A percentile compares a stretch with the other conserved stretches of the same genome.
These are phyloP conservation scores for Didymella pinodella DNA, from an alignment of 2,329 filamentous ascomycete species.

Conservation along the genomic window DNA sequence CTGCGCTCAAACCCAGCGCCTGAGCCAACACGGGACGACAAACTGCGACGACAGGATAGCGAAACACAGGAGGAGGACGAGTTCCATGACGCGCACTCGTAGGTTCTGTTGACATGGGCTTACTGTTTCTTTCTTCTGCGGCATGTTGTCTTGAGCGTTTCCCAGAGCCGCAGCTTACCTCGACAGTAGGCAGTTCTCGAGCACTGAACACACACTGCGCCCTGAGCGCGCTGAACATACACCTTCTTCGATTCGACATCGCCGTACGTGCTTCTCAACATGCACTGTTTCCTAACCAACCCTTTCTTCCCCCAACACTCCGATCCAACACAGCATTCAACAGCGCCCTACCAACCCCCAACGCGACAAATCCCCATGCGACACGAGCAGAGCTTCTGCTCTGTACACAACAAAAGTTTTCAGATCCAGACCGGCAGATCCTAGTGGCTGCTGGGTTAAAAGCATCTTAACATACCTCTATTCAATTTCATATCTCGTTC, in stretches of 20 bases:
- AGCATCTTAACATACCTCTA: conserved; percentile 13
- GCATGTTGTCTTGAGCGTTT: conserved; percentile 18
- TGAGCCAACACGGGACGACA: conserved; percentile 27
- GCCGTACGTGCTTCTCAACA: conserved; percentile 27
- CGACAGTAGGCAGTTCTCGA: conserved; percentile 15
- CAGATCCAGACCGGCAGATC: background rate
- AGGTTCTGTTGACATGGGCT: conserved; percentile 15
- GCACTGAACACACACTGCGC: conserved; percentile 14
- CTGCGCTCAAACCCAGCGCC: conserved; percentile 35
- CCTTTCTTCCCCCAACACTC: background rate
- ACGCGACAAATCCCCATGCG: conserved; percentile 5
- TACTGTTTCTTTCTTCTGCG: conserved; percentile 6
- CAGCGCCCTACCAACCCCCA: conserved; percentile 4
- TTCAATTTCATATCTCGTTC: no score
- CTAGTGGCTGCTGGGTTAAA: background rate
- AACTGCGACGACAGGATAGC: conserved; percentile 51
- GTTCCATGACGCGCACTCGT: conserved; percentile 58
- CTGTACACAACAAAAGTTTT: background rate
- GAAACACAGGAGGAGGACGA: conserved; percentile 55
- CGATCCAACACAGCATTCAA: background rate
- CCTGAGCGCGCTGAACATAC: conserved; percentile 11
- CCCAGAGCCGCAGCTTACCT: conserved; percentile 18
- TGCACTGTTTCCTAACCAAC: conserved; percentile 22
- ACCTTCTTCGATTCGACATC: conserved; percentile 8
- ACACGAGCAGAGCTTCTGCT: background rate